A percentile compares a stretch with the other conserved stretches of the same genome.
phyloP scores from a whole-genome alignment of 176 grass and related monocot genomes.

The Carex scoparia region DNA sequence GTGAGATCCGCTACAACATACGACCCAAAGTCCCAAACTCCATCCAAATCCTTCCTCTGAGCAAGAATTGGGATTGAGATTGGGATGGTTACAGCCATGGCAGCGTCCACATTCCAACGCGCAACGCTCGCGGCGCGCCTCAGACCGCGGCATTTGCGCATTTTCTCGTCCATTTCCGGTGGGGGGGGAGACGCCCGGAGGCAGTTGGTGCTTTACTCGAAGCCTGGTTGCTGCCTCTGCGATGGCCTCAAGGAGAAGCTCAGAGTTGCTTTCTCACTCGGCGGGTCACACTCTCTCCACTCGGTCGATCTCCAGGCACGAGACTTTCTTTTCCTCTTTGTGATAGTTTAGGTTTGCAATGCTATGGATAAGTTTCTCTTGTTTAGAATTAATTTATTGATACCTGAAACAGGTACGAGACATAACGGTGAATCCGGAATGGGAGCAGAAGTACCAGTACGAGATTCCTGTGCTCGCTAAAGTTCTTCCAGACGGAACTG shows the following conservation, averaged over 20 bases:
- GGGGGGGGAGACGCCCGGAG: slow-evolving; percentile 14
- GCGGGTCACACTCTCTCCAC: slow-evolving; percentile 45
- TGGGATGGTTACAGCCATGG: slow-evolving; percentile 23
- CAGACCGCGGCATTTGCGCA: slow-evolving; percentile 8
- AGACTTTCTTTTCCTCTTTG: neutral
- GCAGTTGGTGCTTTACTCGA: slow-evolving; percentile 68
- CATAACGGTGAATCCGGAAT: slow-evolving; percentile 64
- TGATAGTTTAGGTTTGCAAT: neutral
- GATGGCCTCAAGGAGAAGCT: slow-evolving; percentile 95
- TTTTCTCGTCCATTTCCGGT: slow-evolving; percentile 30
- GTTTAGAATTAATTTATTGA: neutral
- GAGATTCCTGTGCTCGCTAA: slow-evolving; percentile 90
- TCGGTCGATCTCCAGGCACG: slow-evolving; percentile 71
- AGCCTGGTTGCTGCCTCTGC: slow-evolving; percentile 93
- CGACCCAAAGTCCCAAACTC: no score
- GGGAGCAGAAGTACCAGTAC: slow-evolving; percentile 78
- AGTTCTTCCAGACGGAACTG: slow-evolving; percentile 61
- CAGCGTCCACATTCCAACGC: slow-evolving; percentile 23
- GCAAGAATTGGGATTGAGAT: neutral
- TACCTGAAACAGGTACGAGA: slow-evolving; percentile 53
- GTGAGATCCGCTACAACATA: no score
- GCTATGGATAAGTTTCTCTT: neutral
- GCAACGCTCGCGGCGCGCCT: slow-evolving; percentile 24
- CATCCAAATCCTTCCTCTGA: neutral
- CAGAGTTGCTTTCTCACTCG: slow-evolving; percentile 49